A percentile compares a stretch with the other conserved stretches of the same genome.
phyloP scores from a whole-genome alignment of 352 stramenopile species.

The Halophytophthora polymorphica region DNA sequence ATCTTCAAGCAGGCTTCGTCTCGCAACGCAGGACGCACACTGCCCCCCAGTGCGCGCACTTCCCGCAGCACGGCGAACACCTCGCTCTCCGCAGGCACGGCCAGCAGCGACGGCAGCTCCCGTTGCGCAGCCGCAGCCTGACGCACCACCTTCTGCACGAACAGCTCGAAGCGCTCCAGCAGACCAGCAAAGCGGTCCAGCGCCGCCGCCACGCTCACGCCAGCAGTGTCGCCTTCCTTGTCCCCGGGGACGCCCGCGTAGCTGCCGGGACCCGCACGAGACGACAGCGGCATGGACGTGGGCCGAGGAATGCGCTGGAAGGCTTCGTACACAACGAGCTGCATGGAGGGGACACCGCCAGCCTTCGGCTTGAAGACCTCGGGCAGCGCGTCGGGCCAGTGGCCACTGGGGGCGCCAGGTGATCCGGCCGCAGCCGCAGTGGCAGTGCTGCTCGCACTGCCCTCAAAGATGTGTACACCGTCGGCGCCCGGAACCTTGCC shows the following conservation, averaged over 20 bases:
- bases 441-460: conserved; percentile 30
- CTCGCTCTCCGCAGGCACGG: conserved; percentile 74
- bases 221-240: conserved; percentile 42
- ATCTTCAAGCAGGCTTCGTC: conserved; percentile 95
- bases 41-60: conserved; percentile 66
- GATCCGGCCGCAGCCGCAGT: conserved; percentile 31
- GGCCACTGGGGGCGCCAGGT: conserved; percentile 30
- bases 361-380: conserved; percentile 94
- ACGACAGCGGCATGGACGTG: conserved; percentile 80
- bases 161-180: conserved; percentile 87
- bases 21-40: conserved; percentile 71
- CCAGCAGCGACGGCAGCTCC: conserved; percentile 68
- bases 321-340: conserved; percentile 97
- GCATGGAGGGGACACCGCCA: conserved; percentile 88
- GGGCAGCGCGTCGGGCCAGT: conserved; percentile 81
- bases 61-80: conserved; percentile 81
- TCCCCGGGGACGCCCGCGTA: conserved; percentile 35
- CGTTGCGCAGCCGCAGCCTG: conserved; percentile 68
- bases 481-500: conserved; percentile 63
- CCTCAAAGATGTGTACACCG: conserved; percentile 78
- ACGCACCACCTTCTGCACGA: conserved; percentile 85
- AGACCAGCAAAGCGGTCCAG: conserved; percentile 81
- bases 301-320: conserved; percentile 95
- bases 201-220: conserved; percentile 65
- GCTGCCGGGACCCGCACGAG: conserved; percentile 34